Evolutionary conservation across 129 eudicot species (phyloP), one percentile per base, ranked within the genome.

Genomic region (Apium graveolens): DNA sequence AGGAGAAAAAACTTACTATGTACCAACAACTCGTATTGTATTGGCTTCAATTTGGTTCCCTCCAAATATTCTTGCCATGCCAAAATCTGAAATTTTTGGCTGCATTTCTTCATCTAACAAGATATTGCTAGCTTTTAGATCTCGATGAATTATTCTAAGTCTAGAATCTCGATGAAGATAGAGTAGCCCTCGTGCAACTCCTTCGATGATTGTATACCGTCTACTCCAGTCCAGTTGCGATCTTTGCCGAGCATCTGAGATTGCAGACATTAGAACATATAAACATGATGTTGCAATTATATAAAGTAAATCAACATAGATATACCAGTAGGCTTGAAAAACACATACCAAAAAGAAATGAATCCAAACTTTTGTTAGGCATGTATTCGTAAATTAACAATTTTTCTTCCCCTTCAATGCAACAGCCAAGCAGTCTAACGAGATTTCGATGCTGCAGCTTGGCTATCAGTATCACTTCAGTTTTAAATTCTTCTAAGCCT

Each of bases 1-100:
- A 34, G 37, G 17, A n/a, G 48, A 17, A 4, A 12, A 27, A 1
- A 75, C 91, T 83, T 81, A 90, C 94, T 87, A 90, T 66, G 94
- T 90, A 69, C 94, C 94, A 12, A 87, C 91, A 44, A 90, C 88
- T 78, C 91, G 82, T 60, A 82, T 82, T 29, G 94, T 90, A 69
- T 87, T 85, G 17, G 86, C 91, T 74, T 87, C 88, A 10, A 82
- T 89, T 80, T 90, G 89, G 75, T 90, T 88, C 51, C 87, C 90
- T 66, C 89, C 89, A 73, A 90, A 87, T 51, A 90, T 88, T 72
- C 90, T 83, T 21, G 94, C 94, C 89, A 87, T 83, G 69, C 94
- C 94, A 79, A 94, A 94, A 78, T 94, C 98, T 74, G 98, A 92
- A 80, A 94, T 94, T 82, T 94, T 94, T 5, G 98, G 98, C 81